These are phyloP conservation scores for Xerocomus brunneocitrinus DNA, from an alignment of 768 basidiomycete species.

Conservation along the genomic window DNA sequence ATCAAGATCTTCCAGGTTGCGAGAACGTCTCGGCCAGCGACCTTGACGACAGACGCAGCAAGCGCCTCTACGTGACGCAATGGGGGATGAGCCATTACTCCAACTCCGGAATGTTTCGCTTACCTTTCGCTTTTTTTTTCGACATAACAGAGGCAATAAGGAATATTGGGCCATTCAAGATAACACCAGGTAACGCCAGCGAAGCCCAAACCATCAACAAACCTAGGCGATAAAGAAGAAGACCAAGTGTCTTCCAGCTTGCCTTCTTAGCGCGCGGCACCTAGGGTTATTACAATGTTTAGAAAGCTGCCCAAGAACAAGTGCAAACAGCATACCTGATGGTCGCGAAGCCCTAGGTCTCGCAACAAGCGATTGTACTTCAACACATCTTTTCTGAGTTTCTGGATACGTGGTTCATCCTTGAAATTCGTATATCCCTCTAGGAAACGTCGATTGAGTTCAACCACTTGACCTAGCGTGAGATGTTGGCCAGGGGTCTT, in stretches of 20 bases:
- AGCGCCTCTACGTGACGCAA: constrained; percentile 67
- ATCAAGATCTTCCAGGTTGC: constrained; percentile 98
- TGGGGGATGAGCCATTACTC: background rate
- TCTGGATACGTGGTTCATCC: constrained; percentile 84
- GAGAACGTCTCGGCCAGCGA: constrained; percentile 93
- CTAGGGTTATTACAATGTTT: constrained; percentile 31
- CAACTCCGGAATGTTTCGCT: background rate
- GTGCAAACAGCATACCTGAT: constrained; percentile 55
- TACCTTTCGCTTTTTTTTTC: constrained; percentile 85
- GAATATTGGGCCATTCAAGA: constrained; percentile 92
- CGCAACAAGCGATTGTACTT: constrained; percentile 86
- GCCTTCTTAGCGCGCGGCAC: constrained; percentile 86
- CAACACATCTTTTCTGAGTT: constrained; percentile 72
- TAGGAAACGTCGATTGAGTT: constrained; percentile 87
- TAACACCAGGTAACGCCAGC: constrained; percentile 84
- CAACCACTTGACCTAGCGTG: constrained; percentile 92
- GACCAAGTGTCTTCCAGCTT: constrained; percentile 79
- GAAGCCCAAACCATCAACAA: constrained; percentile 78
- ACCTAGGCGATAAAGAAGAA: constrained; percentile 77
- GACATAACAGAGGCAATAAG: constrained; percentile 85
- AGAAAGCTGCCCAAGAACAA: background rate
- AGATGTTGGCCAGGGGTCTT: constrained; percentile 92
- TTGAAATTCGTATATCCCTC: constrained; percentile 92
- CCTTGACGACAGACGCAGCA: constrained; percentile 91
- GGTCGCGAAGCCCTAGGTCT: constrained; percentile 89